phyloP scores from a whole-genome alignment of 2,329 filamentous ascomycete species.

The Exophiala calicioides region DNA sequence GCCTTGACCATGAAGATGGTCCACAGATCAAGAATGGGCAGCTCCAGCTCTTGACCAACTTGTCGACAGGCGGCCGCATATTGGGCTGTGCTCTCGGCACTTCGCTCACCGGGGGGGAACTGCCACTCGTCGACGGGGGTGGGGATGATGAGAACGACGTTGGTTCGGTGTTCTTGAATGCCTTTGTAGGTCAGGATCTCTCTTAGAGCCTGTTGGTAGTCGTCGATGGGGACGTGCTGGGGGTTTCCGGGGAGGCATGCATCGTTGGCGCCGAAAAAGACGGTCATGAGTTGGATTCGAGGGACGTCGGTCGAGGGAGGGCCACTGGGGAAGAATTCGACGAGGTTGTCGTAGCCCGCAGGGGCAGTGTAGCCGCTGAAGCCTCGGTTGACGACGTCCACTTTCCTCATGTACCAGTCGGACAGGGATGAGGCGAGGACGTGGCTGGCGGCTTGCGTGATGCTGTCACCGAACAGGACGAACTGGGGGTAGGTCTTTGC shows the following conservation, averaged over 20 bases:
- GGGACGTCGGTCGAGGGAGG: constrained; percentile 7
- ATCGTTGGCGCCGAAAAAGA: constrained; percentile 92
- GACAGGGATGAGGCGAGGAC: constrained; percentile 20
- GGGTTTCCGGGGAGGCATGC: constrained; percentile 67
- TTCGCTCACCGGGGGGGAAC: constrained; percentile 56
- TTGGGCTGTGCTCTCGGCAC: constrained; percentile 60
- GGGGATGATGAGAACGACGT: constrained; percentile 74
- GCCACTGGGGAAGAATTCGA: constrained; percentile 20
- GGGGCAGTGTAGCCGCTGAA: constrained; percentile 56
- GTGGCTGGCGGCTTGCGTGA: constrained; percentile 69
- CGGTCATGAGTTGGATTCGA: constrained; percentile 47
- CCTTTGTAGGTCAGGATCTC: constrained; percentile 71
- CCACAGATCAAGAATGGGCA: constrained; percentile 78
- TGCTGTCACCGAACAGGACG: constrained; percentile 86
- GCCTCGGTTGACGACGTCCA: constrained; percentile 87
- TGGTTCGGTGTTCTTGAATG: constrained; percentile 69
- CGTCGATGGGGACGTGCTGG: constrained; percentile 76
- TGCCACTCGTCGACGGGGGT: constrained; percentile 80
- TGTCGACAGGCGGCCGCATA: constrained; percentile 68
- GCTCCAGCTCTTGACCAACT: constrained; percentile 55
- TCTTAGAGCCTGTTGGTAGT: constrained; percentile 72
- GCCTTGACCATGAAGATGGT: constrained; percentile 69
- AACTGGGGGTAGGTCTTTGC: constrained; percentile 63
- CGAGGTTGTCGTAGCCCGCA: constrained; percentile 20
- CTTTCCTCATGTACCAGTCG: constrained; percentile 63